Evolutionary conservation across 306 rosid genomes (phyloP), one percentile per base, ranked within the genome.

Genomic region (Prosopis cineraria): DNA sequence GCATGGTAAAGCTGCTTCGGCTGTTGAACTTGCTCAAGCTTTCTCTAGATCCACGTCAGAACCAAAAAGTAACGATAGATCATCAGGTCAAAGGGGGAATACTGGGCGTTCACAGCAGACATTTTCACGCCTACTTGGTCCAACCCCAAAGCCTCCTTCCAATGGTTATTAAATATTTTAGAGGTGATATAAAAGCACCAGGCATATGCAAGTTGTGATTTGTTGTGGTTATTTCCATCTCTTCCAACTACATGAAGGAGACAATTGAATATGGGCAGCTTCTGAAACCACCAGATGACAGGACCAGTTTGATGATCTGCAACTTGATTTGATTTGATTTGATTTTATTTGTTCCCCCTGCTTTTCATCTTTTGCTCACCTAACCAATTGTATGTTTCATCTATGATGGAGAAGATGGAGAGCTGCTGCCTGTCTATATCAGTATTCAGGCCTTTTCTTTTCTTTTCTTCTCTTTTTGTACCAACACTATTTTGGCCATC

Each of bases 1-100:
- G 44, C 52, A 85, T 0, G 88, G 97, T 69, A 88, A 91, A 82
- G 96, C 89, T 30, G 89, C 98, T 79, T 92, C 98, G 0, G 97
- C 98, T 0, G 74, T 95, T 39, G 98, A 95, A 75, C 98, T 95
- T 80, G 98, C 97, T 33, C 93, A 90, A 86, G 88, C 93, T 56
- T 95, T 92, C 87, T 95, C 98, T 7, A 90, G 79, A 83, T 90
- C 98, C 19, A 89, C 82, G 58, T 91, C 98, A 7, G 92, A 92
- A 75, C 89, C 98, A 5, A 88, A 82, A 52, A 77, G 73, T 58
- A 69, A 85, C 31, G 92, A 92, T 69, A 83, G 78, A 68, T 68
- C 73, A 77, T 74, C 92, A 4, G 81, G 84, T 77, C 90, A 82
- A 55, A 85, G 85, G 86, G 90, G 84, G 74, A 79, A 71, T 67